Percentiles rank a stretch among this genome's conserved stretches.
Conservation (phyloP, 2,329 filamentous ascomycete species). For the Amesomyces nigricolor region DNA sequence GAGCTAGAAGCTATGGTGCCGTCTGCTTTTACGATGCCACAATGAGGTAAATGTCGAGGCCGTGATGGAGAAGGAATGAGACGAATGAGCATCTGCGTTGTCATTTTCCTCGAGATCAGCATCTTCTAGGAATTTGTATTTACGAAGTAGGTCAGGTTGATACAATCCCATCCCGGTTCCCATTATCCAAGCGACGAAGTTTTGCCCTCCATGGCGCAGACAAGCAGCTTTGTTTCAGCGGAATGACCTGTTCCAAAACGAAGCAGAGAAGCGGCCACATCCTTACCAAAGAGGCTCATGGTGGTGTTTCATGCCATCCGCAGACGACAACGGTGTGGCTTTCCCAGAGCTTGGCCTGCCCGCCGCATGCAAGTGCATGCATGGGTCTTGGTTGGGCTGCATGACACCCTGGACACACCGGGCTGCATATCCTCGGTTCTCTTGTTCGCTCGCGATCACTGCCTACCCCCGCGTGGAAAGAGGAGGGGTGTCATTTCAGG, state of each 20-base stretch:
- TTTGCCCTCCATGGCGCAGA: constrained; percentile 5
- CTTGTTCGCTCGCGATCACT: not conserved
- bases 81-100: not conserved
- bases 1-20: not conserved
- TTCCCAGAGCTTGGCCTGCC: not conserved
- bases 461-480: too few relatives aligned
- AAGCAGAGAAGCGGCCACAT: constrained; percentile 10
- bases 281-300: not conserved
- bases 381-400: not conserved
- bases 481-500: too few relatives aligned
- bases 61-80: constrained; percentile 3
- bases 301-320: too few relatives aligned
- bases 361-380: constrained; percentile 15
- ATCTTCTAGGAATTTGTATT: constrained; percentile 29
- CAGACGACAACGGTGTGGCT: too few relatives aligned
- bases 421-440: constrained; percentile 3
- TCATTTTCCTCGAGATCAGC: constrained; percentile 16
- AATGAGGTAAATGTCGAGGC: constrained; percentile 1
- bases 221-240: not conserved
- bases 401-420: too few relatives aligned
- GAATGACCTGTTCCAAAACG: not conserved
- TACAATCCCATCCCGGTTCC: constrained; percentile 10
- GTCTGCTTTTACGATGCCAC: too few relatives aligned
- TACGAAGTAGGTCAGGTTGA: not conserved
- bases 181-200: too few relatives aligned